Conservation (phyloP, 441 rosid genomes). For the Dalechampia spathulata region DNA sequence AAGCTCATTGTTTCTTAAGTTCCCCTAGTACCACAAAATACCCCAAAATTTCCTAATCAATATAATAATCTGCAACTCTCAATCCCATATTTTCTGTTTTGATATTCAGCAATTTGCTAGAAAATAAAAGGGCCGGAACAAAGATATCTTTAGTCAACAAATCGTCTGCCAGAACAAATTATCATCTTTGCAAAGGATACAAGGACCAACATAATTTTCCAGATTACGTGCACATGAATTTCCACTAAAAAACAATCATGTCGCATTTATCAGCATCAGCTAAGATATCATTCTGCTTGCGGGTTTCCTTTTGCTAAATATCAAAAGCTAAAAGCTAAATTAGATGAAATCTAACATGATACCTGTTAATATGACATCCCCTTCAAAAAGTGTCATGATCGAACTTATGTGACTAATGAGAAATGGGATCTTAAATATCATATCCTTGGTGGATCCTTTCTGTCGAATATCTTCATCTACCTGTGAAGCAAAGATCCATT, state of each 20-base stretch:
- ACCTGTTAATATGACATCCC: constrained; percentile 93
- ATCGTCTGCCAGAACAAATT: too few species aligned
- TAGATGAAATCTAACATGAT: constrained; percentile 1
- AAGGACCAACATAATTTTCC: too few species aligned
- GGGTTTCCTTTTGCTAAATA: background rate
- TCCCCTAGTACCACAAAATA: background rate
- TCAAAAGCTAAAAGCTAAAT: background rate
- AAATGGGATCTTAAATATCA: constrained; percentile 83
- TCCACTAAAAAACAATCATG: too few species aligned
- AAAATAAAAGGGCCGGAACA: too few species aligned
- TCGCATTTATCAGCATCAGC: too few species aligned
- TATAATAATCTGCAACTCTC: too few species aligned
- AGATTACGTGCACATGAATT: too few species aligned
- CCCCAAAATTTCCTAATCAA: background rate
- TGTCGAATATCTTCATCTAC: constrained; percentile 78
- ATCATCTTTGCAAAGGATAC: too few species aligned
- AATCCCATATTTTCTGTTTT: background rate
- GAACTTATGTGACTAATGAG: constrained; percentile 89
- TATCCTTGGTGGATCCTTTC: constrained; percentile 78
- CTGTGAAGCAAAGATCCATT: constrained; percentile 28
- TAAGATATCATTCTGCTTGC: too few species aligned
- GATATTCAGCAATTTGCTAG: background rate
- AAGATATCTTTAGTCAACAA: too few species aligned
- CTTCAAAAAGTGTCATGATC: constrained; percentile 83
- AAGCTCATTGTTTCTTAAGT: background rate